phyloP scores from a whole-genome alignment of 306 rosid species.

The Rosa lucieae region DNA sequence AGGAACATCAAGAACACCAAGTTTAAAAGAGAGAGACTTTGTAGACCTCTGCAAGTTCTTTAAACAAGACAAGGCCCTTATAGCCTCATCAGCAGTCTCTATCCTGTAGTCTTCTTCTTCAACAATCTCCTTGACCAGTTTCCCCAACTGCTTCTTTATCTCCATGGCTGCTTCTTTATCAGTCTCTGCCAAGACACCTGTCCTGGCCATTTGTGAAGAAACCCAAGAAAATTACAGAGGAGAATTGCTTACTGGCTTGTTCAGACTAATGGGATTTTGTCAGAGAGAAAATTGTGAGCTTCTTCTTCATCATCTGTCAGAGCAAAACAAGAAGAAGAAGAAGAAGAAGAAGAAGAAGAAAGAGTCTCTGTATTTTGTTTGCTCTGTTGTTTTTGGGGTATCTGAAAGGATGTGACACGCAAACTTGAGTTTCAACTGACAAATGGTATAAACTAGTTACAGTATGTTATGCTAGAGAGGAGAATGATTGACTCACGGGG shows the following conservation, averaged over 20 bases:
- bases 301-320: conserved; percentile 6
- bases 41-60: conserved; percentile 31
- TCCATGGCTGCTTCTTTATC: conserved; percentile 27
- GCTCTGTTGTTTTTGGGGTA: not conserved
- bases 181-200: conserved; percentile 19
- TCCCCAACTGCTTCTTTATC: conserved; percentile 48
- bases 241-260: not conserved
- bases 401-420: conserved; percentile 11
- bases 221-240: not conserved
- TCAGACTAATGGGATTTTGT: conserved; percentile 9
- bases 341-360: not conserved
- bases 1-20: conserved; percentile 38
- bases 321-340: not conserved
- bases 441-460: not conserved
- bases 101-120: conserved; percentile 44
- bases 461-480: not conserved
- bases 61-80: conserved; percentile 45
- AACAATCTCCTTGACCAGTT: conserved; percentile 43
- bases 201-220: conserved; percentile 36
- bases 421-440: conserved; percentile 2
- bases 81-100: conserved; percentile 46
- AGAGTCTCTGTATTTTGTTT: not conserved
- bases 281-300: conserved; percentile 3
- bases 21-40: conserved; percentile 21
- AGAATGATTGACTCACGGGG: not conserved